A percentile compares a stretch with the other conserved stretches of the same genome.
Conservation (phyloP, 306 rosid species). For the Fragaria iinumae region DNA sequence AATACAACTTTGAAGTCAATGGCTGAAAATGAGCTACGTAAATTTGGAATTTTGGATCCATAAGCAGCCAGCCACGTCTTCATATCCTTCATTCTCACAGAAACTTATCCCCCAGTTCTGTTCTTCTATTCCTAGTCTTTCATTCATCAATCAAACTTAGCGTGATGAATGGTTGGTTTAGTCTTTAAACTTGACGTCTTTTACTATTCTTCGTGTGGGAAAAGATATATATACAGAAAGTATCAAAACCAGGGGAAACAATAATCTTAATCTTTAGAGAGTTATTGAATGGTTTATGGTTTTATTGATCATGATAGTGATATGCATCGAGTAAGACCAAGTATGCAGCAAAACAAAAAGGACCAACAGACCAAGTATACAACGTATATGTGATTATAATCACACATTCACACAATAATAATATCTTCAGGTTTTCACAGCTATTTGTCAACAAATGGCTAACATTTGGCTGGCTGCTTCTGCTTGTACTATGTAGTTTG, state of each 20-base stretch:
- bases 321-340: not conserved
- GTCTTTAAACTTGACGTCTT: not conserved
- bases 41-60: not conserved
- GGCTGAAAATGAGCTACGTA: not conserved
- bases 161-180: not conserved
- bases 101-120: not conserved
- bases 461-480: not conserved
- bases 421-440: not conserved
- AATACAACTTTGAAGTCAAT: not conserved
- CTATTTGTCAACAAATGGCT: conserved; percentile 6
- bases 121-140: not conserved
- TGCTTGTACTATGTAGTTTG: not conserved
- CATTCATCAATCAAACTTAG: not conserved
- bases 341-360: not conserved
- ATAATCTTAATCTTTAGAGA: not conserved
- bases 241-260: not conserved
- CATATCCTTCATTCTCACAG: not conserved
- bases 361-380: not conserved
- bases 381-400: not conserved
- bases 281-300: not conserved
- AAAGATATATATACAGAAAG: not conserved
- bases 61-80: conserved; percentile 3
- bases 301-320: not conserved
- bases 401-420: not conserved
- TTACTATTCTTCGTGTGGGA: not conserved